Percentiles rank a stretch among this genome's conserved stretches.
Conservation (phyloP, 768 basidiomycete species). For the Tylopilus vinaceipallidus region DNA sequence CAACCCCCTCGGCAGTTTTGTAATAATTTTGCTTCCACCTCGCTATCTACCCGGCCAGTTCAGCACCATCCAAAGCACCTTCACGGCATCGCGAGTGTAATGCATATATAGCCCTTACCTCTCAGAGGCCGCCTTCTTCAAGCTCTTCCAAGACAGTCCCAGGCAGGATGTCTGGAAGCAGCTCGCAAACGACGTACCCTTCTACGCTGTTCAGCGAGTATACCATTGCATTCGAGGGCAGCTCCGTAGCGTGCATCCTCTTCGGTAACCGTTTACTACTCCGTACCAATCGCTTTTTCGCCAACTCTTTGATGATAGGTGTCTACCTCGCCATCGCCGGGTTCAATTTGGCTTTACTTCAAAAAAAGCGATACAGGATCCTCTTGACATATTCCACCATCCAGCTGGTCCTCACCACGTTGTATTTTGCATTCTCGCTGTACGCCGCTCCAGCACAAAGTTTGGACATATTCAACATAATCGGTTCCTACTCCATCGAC, state of each 20-base stretch:
- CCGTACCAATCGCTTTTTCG: too few species aligned
- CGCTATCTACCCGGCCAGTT: slow-evolving; percentile 1
- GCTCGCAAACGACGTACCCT: slow-evolving; percentile 8
- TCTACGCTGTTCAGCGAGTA: slow-evolving; percentile 13
- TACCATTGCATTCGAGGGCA: slow-evolving; percentile 23
- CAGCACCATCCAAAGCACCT: background rate
- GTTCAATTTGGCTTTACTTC: slow-evolving; percentile 14
- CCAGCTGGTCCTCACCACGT: slow-evolving; percentile 18
- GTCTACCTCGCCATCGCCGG: slow-evolving; percentile 12
- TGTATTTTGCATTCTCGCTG: slow-evolving; percentile 21
- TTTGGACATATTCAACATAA: slow-evolving; percentile 9
- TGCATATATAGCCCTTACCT: slow-evolving; percentile 6
- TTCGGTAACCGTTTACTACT: slow-evolving; percentile 6
- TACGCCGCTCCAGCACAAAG: slow-evolving; percentile 15
- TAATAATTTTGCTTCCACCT: background rate
- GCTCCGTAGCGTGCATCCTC: slow-evolving; percentile 18
- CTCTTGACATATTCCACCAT: slow-evolving; percentile 10
- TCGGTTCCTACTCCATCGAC: slow-evolving; percentile 3
- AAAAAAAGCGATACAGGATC: slow-evolving; percentile 14
- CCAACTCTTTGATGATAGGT: slow-evolving; percentile 2
- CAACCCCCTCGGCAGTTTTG: slow-evolving; percentile 1
- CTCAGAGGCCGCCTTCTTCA: too few species aligned
- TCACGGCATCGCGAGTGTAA: background rate
- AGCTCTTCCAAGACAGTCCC: background rate
- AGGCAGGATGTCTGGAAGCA: slow-evolving; percentile 14